These are phyloP conservation scores for Cryomyces minteri DNA, from an alignment of 495 filamentous ascomycete genomes.

Conservation along the genomic window DNA sequence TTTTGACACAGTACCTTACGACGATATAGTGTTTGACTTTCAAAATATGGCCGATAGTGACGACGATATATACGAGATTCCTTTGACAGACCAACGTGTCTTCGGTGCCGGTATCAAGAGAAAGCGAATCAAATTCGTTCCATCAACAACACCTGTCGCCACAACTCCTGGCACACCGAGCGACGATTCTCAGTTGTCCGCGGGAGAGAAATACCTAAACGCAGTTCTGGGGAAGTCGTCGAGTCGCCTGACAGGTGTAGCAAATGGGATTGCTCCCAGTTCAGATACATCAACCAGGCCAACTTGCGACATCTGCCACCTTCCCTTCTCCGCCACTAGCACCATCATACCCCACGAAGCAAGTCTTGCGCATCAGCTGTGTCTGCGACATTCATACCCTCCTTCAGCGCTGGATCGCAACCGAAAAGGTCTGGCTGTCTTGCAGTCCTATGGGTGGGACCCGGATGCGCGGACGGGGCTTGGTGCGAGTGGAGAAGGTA, in stretches of 20 bases:
- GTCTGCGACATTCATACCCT: conserved; percentile 61
- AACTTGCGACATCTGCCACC: conserved; percentile 38
- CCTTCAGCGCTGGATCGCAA: conserved; percentile 71
- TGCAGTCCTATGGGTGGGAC: conserved; percentile 73
- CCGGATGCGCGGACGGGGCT: conserved; percentile 61
- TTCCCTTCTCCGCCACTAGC: conserved; percentile 25
- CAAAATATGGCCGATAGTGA: conserved; percentile 9
- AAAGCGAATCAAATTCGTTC: conserved; percentile 66
- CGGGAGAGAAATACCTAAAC: no score
- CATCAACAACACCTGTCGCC: conserved; percentile 31
- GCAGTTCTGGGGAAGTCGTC: no score
- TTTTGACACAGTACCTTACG: no score
- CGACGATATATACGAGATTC: conserved; percentile 44
- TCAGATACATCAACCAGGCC: background rate
- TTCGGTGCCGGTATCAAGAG: conserved; percentile 65
- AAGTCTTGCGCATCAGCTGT: conserved; percentile 67
- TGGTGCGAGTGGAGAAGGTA: conserved; percentile 52
- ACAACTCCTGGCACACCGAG: background rate
- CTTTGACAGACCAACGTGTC: conserved; percentile 52
- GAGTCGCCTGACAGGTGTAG: no score
- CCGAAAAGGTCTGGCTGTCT: conserved; percentile 53
- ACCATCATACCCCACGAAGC: conserved; percentile 37
- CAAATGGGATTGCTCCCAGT: no score
- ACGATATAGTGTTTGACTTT: no score
- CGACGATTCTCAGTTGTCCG: no score